phyloP scores from a whole-genome alignment of 805 yeast genomes.

The Monosporozyma yasuniensis region DNA sequence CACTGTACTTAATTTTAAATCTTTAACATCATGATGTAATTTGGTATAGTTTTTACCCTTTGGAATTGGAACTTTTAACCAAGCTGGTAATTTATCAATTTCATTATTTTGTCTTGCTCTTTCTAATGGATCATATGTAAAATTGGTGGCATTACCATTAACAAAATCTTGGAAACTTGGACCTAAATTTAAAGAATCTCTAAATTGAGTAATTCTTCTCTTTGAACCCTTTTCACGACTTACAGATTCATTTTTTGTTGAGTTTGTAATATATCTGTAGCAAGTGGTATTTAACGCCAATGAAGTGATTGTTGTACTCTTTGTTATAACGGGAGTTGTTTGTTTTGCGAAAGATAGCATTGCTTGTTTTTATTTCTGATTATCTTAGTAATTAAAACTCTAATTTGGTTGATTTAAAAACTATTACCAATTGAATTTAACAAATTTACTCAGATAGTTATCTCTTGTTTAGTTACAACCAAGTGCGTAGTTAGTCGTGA shows the following conservation, averaged over 20 bases:
- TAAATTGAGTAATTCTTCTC: slow-evolving; percentile 50
- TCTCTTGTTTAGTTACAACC: too few species aligned
- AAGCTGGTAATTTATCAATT: slow-evolving; percentile 69
- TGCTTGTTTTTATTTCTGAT: background rate
- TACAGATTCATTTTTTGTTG: background rate
- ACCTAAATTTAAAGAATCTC: slow-evolving; percentile 67
- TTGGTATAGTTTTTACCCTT: slow-evolving; percentile 78
- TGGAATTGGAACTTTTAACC: slow-evolving; percentile 97
- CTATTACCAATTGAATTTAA: too few species aligned
- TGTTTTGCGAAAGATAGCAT: background rate
- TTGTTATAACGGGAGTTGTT: background rate
- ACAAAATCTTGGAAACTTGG: slow-evolving; percentile 92
- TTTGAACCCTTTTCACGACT: slow-evolving; percentile 16
- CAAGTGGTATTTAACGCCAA: background rate
- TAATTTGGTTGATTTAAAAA: too few species aligned
- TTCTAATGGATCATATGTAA: slow-evolving; percentile 64
- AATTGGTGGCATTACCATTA: slow-evolving; percentile 64
- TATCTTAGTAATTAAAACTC: too few species aligned
- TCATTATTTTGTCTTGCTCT: slow-evolving; percentile 51
- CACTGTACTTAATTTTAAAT: slow-evolving; percentile 84
- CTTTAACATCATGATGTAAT: slow-evolving; percentile 78
- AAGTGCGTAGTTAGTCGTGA: too few species aligned
- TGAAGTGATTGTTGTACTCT: background rate
- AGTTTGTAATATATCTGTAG: background rate
- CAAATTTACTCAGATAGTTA: too few species aligned